Evolutionary conservation across 139 green algal genomes (phyloP).

Genomic region (Deuterostichococcus epilithicus): DNA sequence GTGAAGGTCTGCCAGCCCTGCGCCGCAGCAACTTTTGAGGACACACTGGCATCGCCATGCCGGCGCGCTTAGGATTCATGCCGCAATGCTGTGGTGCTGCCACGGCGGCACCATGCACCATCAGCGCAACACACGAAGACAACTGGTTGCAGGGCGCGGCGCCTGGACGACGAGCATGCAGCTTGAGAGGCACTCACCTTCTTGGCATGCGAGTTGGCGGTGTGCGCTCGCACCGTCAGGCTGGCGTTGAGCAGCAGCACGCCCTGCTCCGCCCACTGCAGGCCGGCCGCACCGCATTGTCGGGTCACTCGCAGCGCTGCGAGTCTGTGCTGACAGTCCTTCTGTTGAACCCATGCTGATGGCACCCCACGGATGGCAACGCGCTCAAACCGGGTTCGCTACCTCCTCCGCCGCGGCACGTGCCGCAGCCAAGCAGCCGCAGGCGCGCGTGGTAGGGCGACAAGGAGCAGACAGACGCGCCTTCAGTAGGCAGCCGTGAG

Average conservation of each 20-base stretch:
- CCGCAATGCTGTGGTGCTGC: too few relatives aligned
- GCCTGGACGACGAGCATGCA: too few relatives aligned
- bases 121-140: too few relatives aligned
- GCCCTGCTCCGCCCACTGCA: slow-evolving; percentile 55
- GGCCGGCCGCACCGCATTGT: background rate
- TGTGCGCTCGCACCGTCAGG: slow-evolving; percentile 81
- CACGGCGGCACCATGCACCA: too few relatives aligned
- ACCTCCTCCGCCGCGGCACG: too few relatives aligned
- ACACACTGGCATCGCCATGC: background rate
- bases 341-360: background rate
- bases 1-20: slow-evolving; percentile 92
- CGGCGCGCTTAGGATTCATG: too few relatives aligned
- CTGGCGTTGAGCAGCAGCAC: slow-evolving; percentile 94
- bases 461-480: slow-evolving; percentile 26
- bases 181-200: too few relatives aligned
- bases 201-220: slow-evolving; percentile 83
- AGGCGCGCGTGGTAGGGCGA: too few relatives aligned
- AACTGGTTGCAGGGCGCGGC: too few relatives aligned
- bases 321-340: background rate
- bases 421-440: background rate
- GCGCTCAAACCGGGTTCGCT: too few relatives aligned
- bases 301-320: background rate
- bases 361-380: too few relatives aligned
- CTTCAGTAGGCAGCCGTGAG: slow-evolving; percentile 70
- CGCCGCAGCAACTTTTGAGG: background rate